These are phyloP conservation scores for Calycina herbarum DNA, from an alignment of 2,329 filamentous ascomycete species.

Conservation along the genomic window DNA sequence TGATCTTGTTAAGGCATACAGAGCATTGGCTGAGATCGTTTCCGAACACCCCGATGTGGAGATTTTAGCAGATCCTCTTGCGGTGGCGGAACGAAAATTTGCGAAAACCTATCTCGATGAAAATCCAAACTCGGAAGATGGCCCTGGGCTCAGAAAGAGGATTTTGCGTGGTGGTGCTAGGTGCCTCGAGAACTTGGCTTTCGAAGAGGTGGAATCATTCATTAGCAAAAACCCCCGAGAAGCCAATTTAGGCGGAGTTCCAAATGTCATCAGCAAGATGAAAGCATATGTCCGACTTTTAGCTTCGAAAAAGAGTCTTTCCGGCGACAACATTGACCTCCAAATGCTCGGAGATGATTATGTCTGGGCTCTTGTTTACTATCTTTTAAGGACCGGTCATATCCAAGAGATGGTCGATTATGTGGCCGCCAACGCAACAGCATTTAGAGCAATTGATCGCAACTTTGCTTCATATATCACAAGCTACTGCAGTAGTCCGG, in stretches of 20 bases:
- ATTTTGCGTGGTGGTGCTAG: constrained; percentile 78
- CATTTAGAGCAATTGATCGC: constrained; percentile 87
- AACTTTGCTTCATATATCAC: constrained; percentile 87
- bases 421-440: constrained; percentile 73
- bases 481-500: constrained; percentile 74
- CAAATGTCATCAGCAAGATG: constrained; percentile 85
- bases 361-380: constrained; percentile 94
- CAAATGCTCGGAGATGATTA: constrained; percentile 80
- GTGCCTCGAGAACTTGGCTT: constrained; percentile 81
- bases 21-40: constrained; percentile 76
- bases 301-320: constrained; percentile 77
- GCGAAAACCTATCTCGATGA: constrained; percentile 76
- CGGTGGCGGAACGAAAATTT: constrained; percentile 74
- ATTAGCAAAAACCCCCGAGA: constrained; percentile 84
- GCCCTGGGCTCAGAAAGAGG: constrained; percentile 69
- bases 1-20: constrained; percentile 80
- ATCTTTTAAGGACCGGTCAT: constrained; percentile 81
- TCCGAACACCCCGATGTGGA: constrained; percentile 66
- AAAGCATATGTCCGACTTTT: constrained; percentile 87
- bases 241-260: constrained; percentile 84
- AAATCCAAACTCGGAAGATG: constrained; percentile 61
- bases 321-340: constrained; percentile 75
- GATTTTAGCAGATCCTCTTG: constrained; percentile 59
- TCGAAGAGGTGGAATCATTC: constrained; percentile 71
- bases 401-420: constrained; percentile 83